phyloP scores from a whole-genome alignment of 1,139 yeast species.

The Hanseniaspora sp. region DNA sequence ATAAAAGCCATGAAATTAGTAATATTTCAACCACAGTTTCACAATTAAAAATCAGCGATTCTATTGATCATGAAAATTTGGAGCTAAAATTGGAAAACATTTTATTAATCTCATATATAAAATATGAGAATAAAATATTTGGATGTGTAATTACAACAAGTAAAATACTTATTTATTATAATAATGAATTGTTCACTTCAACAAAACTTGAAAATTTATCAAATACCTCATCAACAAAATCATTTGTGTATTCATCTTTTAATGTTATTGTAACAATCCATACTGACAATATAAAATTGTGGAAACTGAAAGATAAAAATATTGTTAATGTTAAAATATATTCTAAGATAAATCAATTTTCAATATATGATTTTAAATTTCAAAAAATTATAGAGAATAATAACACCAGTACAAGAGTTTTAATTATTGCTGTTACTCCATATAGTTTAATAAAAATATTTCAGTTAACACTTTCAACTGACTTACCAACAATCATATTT shows the following conservation, averaged over 20 bases:
- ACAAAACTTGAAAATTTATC: not conserved
- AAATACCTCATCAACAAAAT: not conserved
- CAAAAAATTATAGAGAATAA: not conserved
- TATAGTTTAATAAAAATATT: not conserved
- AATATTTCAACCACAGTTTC: not conserved
- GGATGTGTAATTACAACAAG: not conserved
- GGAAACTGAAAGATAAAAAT: not conserved
- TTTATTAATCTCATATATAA: not conserved
- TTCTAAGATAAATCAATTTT: not conserved
- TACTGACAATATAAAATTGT: not conserved
- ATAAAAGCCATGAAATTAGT: no score
- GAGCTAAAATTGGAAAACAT: not conserved
- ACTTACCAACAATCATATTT: not conserved
- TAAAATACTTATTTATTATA: not conserved
- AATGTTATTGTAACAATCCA: conserved; percentile 6
- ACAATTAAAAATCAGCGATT: not conserved
- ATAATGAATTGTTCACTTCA: not conserved
- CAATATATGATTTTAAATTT: not conserved
- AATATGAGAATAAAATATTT: not conserved
- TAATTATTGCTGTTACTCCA: not conserved
- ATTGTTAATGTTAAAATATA: not conserved
- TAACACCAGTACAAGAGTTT: not conserved
- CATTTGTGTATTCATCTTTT: not conserved
- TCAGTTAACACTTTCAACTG: not conserved
- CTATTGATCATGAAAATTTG: not conserved